Evolutionary conservation across 495 filamentous ascomycete species (phyloP), one percentile per base, ranked within the genome.

Genomic region (Astrocystis sublimbata): DNA sequence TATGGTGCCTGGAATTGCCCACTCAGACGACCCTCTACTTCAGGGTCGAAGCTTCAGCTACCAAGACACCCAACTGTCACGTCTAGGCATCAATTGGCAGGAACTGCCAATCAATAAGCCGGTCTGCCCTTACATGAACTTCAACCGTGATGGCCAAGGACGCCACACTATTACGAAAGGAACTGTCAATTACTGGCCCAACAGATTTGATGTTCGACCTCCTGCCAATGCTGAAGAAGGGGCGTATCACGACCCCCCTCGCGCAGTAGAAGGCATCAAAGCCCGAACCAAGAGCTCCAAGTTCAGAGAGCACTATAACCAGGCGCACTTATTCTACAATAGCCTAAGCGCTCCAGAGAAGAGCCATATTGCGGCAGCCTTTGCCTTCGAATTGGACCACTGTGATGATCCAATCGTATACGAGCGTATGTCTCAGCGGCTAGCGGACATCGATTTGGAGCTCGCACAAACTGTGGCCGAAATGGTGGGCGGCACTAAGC

Each of bases 31-130:
- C 66, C 91, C 92, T 1, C 78, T 96, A 4, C 80, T 94, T 4
- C 88, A 92, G 68, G 90, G 90, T 42, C 86, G 92, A 6, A 94
- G 92, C 77, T 96, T 96, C 72, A 89, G 85, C 54, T 97, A 96
- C 75, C 86, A 88, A 40, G 92, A 97, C 64, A 96, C 92, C 1
- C 92, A 96, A 69, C 78, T 96, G 28, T 87, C 84, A 9, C 88
- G 92, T 30, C 83, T 96, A 0, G 92, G 92, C 13, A 76, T 86
- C 47, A 97, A 96, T 75, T 96, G 86, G 85, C 80, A 96, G 65
- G 90, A 96, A 70, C 75, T 96, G 4, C 92, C 92, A 21, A 89
- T 96, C 69, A 97, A 97, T 74, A 74, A 76, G n/a, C 81, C 82
- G 1, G 75, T 83, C 26, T 96, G 91, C 64, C 91, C 92, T 0